phyloP scores from a whole-genome alignment of 345 rosid species.

The Populus ilicifolia region DNA sequence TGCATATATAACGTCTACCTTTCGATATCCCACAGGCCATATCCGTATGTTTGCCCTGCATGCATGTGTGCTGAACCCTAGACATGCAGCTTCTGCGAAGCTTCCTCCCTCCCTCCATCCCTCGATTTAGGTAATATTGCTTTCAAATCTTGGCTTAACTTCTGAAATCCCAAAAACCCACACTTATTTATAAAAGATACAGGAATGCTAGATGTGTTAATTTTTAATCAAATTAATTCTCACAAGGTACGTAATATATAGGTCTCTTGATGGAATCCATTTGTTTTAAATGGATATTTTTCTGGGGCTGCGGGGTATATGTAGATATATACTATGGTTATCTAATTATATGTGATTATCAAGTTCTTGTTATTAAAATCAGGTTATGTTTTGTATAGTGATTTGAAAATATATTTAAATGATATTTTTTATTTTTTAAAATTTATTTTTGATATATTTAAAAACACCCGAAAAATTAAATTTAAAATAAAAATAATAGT shows the following conservation, averaged over 20 bases:
- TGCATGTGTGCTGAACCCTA: not conserved
- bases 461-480: no score
- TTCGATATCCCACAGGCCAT: not conserved
- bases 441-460: no score
- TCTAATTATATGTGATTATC: not conserved
- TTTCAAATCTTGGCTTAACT: not conserved
- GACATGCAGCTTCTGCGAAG: conserved; percentile 5
- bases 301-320: not conserved
- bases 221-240: no score
- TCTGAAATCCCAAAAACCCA: not conserved
- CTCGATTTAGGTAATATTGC: not conserved
- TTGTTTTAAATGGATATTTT: not conserved
- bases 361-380: not conserved
- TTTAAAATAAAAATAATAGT: no score
- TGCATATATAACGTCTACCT: not conserved
- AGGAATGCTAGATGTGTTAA: no score
- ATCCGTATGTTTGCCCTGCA: not conserved
- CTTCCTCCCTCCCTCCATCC: not conserved
- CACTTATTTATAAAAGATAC: no score
- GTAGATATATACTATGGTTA: no score
- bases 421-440: no score
- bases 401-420: no score
- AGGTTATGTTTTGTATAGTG: not conserved
- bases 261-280: no score
- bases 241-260: no score